phyloP scores from a whole-genome alignment of 108 stramenopile species.

The Pseudonitzschia multistriata region DNA sequence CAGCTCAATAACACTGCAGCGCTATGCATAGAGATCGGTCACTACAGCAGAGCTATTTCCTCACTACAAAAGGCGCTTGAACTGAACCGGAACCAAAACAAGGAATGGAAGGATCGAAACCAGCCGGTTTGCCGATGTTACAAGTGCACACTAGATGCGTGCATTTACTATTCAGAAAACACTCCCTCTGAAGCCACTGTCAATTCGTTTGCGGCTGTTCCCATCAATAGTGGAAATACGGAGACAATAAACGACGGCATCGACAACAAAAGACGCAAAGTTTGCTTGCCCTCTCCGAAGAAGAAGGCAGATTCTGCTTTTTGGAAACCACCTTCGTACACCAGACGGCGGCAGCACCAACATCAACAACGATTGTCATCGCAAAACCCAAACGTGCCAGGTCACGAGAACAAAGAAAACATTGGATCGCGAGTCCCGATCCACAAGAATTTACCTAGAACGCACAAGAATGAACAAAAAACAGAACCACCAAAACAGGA shows the following conservation, averaged over 20 bases:
- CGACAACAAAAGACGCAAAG: constrained; percentile 1
- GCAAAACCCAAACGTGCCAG: too few relatives aligned
- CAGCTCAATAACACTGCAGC: constrained; percentile 10
- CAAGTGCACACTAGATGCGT: not conserved
- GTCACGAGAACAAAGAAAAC: constrained; percentile 2
- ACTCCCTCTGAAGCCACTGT: not conserved
- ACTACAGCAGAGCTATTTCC: not conserved
- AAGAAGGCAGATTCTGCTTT: not conserved
- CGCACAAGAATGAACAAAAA: not conserved
- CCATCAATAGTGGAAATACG: not conserved
- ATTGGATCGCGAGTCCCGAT: not conserved
- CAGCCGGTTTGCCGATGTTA: not conserved
- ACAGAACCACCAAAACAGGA: not conserved
- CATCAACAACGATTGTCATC: not conserved
- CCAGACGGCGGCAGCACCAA: not conserved
- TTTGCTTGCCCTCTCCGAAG: not conserved
- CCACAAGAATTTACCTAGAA: not conserved
- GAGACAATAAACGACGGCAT: not conserved
- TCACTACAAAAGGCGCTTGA: constrained; percentile 1
- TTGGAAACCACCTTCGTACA: not conserved
- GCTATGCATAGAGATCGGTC: constrained; percentile 5
- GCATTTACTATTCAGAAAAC: constrained; percentile 5
- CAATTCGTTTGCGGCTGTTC: not conserved
- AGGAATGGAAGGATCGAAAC: not conserved
- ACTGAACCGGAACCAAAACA: not conserved